phyloP scores from a whole-genome alignment of 495 filamentous ascomycete species.

The Penicillium manginii region DNA sequence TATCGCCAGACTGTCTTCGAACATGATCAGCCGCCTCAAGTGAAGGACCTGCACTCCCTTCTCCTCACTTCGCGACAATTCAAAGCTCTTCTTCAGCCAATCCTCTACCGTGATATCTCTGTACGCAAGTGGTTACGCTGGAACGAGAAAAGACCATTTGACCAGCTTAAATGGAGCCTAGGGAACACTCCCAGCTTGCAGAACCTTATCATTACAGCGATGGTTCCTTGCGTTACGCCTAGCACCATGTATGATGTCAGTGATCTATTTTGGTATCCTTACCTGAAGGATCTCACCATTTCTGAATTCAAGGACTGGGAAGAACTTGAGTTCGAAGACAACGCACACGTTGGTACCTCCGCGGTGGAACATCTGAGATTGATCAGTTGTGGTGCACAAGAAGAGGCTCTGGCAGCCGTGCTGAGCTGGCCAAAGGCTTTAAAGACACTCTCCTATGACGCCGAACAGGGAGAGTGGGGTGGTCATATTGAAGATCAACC shows the following conservation, averaged over 20 bases:
- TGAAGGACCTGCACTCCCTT: constrained; percentile 3
- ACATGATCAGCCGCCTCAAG: not conserved
- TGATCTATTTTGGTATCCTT: constrained; percentile 3
- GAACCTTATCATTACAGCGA: constrained; percentile 8
- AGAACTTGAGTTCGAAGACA: constrained; percentile 13
- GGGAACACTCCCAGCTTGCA: not conserved
- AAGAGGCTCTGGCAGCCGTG: constrained; percentile 18
- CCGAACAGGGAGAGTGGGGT: constrained; percentile 22
- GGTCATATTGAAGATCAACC: constrained; percentile 9
- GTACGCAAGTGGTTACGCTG: not conserved
- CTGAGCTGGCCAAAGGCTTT: constrained; percentile 24
- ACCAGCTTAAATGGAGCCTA: constrained; percentile 7
- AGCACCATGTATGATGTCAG: not conserved
- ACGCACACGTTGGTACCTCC: constrained; percentile 25
- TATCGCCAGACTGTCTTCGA: not conserved
- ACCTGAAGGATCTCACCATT: constrained; percentile 13
- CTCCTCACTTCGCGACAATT: not conserved
- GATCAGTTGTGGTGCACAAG: constrained; percentile 23
- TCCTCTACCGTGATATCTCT: constrained; percentile 7
- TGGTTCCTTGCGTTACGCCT: not conserved
- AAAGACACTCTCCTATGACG: constrained; percentile 23
- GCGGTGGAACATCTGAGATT: constrained; percentile 17
- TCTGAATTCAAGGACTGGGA: constrained; percentile 11
- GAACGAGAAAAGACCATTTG: not conserved
- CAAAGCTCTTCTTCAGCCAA: constrained; percentile 7